A percentile compares a stretch with the other conserved stretches of the same genome.
These are phyloP conservation scores for Babesia bigemina DNA, from an alignment of 169 alveolate species.

Conservation along the genomic window DNA sequence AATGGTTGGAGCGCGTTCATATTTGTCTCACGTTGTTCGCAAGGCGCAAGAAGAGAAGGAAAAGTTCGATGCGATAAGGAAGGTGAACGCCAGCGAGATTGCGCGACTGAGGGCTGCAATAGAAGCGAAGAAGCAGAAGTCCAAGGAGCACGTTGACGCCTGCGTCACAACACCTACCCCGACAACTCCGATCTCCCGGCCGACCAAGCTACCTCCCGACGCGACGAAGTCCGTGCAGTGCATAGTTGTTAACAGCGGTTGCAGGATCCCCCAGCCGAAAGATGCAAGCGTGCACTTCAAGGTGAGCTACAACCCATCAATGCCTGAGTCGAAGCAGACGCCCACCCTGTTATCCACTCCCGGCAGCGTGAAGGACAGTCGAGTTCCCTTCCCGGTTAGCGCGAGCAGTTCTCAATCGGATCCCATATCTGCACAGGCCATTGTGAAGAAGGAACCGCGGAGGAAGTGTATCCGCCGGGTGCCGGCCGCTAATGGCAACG, in stretches of 20 bases:
- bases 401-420: too few relatives aligned
- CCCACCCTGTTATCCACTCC: constrained; percentile 3
- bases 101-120: constrained; percentile 7
- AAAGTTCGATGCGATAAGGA: constrained; percentile 15
- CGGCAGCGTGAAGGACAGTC: not conserved
- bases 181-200: not conserved
- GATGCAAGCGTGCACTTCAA: constrained; percentile 17
- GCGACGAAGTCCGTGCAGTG: not conserved
- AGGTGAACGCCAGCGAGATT: constrained; percentile 31
- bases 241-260: not conserved
- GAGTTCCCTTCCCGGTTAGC: not conserved
- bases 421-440: not conserved
- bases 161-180: not conserved
- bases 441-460: constrained; percentile 23
- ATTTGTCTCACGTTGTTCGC: not conserved
- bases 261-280: constrained; percentile 11
- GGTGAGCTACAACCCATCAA: not conserved
- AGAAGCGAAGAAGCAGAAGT: not conserved
- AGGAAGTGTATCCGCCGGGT: constrained; percentile 24
- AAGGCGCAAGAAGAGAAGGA: constrained; percentile 24
- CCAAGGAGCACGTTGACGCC: not conserved
- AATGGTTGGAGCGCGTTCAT: not conserved
- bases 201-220: not conserved
- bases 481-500: constrained; percentile 3
- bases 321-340: not conserved